Conservation (phyloP, 345 rosid species). For the Microcos paniculata region DNA sequence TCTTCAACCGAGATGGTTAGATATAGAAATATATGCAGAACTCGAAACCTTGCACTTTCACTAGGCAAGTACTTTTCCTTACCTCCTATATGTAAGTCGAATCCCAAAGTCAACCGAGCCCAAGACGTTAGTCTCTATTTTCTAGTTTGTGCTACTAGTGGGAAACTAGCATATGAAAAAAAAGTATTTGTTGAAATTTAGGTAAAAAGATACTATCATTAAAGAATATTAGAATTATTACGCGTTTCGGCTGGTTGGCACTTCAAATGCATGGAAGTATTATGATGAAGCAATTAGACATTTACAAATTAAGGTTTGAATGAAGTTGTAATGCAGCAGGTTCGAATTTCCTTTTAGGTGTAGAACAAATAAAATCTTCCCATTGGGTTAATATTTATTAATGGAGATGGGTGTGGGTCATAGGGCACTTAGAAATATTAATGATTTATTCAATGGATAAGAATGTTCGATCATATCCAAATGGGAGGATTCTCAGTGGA, state of each 20-base stretch:
- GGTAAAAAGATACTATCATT: not conserved
- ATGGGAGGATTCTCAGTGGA: not conserved
- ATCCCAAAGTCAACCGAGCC: too few species aligned
- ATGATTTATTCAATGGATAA: not conserved
- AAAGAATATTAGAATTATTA: not conserved
- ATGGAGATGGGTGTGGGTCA: not conserved
- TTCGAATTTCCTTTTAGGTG: not conserved
- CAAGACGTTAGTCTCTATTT: not conserved
- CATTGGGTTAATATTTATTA: not conserved
- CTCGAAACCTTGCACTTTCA: too few species aligned
- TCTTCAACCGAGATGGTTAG: too few species aligned
- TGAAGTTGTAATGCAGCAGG: not conserved
- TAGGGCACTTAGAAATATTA: not conserved
- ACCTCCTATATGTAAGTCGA: too few species aligned
- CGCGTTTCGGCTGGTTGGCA: not conserved
- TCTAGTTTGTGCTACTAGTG: not conserved
- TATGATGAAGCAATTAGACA: not conserved
- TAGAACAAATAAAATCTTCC: not conserved
- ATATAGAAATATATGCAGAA: too few species aligned
- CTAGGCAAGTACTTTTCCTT: too few species aligned
- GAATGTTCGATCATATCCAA: conserved; percentile 1
- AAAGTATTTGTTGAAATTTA: not conserved
- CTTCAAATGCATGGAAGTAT: not conserved
- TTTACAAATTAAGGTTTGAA: not conserved
- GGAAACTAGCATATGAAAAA: not conserved